Evolutionary conservation across 2,329 filamentous ascomycete genomes (phyloP).

Genomic region (Neonectria ditissima): DNA sequence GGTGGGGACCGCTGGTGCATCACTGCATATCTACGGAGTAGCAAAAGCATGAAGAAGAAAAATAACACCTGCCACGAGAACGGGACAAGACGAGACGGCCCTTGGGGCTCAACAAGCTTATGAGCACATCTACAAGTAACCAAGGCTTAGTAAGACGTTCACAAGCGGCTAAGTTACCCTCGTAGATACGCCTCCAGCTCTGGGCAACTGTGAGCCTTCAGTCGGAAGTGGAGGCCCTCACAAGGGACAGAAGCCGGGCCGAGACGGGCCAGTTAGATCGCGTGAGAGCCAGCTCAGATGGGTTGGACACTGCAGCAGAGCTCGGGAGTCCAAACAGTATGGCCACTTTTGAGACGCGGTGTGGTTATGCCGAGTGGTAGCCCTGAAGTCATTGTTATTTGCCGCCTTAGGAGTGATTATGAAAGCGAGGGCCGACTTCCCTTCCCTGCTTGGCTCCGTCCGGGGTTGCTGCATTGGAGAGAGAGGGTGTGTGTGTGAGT

Average conservation of each 20-base stretch:
- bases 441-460: too few species aligned
- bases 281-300: slow-evolving; percentile 28
- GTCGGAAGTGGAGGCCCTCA: not conserved
- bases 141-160: not conserved
- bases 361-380: slow-evolving; percentile 23
- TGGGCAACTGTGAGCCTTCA: too few species aligned
- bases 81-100: not conserved
- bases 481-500: too few species aligned
- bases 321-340: slow-evolving; percentile 20
- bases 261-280: slow-evolving; percentile 37
- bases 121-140: too few species aligned
- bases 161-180: not conserved
- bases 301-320: slow-evolving; percentile 31
- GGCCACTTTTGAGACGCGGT: slow-evolving; percentile 35
- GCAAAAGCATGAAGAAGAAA: not conserved
- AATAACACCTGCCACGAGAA: slow-evolving; percentile 17
- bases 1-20: not conserved
- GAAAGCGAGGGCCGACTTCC: too few species aligned
- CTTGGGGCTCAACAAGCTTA: too few species aligned
- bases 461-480: not conserved
- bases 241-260: slow-evolving; percentile 27
- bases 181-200: not conserved
- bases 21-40: not conserved
- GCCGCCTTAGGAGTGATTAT: too few species aligned
- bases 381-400: too few species aligned